Conservation (phyloP, 805 yeast genomes). For the Candida sonorensis region DNA sequence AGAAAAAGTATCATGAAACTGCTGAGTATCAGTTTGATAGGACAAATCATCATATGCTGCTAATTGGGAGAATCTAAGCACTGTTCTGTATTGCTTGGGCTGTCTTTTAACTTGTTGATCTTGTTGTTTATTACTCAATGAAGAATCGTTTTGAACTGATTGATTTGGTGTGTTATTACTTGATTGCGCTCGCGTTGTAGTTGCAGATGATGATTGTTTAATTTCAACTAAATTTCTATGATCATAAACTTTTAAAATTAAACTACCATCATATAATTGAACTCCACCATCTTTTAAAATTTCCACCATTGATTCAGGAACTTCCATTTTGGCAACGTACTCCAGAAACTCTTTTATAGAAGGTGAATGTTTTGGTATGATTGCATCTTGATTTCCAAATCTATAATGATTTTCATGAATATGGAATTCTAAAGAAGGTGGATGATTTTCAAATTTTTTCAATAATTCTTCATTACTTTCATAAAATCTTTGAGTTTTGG, state of each 20-base stretch:
- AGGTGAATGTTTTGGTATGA: conserved; percentile 74
- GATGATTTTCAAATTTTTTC: conserved; percentile 66
- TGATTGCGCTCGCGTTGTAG: too few species aligned
- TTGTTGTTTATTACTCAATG: too few species aligned
- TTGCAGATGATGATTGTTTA: conserved; percentile 1
- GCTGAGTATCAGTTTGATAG: conserved; percentile 70
- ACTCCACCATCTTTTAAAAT: conserved; percentile 82
- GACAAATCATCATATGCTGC: conserved; percentile 81
- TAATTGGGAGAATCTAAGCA: conserved; percentile 73
- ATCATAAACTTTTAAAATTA: conserved; percentile 80
- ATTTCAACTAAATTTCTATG: conserved; percentile 48
- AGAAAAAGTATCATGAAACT: conserved; percentile 74
- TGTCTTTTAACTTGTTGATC: conserved; percentile 29
- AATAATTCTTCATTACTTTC: conserved; percentile 69
- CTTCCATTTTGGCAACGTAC: conserved; percentile 72
- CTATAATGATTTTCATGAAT: conserved; percentile 88
- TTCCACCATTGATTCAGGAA: conserved; percentile 87
- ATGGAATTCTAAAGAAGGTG: conserved; percentile 83
- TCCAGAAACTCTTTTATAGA: conserved; percentile 73
- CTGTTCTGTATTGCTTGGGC: conserved; percentile 71
- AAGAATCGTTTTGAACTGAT: too few species aligned
- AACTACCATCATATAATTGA: conserved; percentile 81
- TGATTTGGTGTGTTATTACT: too few species aligned
- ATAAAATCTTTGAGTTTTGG: conserved; percentile 49
- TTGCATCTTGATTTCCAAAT: conserved; percentile 84